Conservation (phyloP, 2,329 filamentous ascomycete species). For the Myrmaecium sp. region DNA sequence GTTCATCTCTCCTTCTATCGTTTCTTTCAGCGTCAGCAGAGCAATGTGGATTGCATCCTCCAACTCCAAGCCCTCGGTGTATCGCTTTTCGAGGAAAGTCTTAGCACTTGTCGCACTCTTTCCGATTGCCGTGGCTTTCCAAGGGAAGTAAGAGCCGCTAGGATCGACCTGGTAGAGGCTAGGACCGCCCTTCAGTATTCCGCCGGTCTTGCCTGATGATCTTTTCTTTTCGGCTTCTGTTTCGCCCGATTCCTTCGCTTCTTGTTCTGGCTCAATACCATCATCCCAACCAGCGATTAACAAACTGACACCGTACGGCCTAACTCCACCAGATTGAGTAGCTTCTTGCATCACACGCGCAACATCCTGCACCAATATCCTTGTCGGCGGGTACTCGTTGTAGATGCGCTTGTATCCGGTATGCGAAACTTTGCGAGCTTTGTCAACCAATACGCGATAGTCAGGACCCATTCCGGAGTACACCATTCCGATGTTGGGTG, state of each 20-base stretch:
- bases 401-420: slow-evolving; percentile 99
- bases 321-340: slow-evolving; percentile 91
- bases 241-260: slow-evolving; percentile 38
- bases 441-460: slow-evolving; percentile 93
- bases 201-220: slow-evolving; percentile 74
- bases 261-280: slow-evolving; percentile 72
- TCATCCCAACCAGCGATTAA: slow-evolving; percentile 97
- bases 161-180: slow-evolving; percentile 98
- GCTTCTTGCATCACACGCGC: slow-evolving; percentile 97
- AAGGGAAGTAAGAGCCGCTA: slow-evolving; percentile 97
- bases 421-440: slow-evolving; percentile 94
- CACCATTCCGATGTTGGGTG: slow-evolving; percentile 98
- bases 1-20: slow-evolving; percentile 98
- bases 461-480: slow-evolving; percentile 99
- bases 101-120: slow-evolving; percentile 98
- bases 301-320: slow-evolving; percentile 90
- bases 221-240: slow-evolving; percentile 50
- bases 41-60: slow-evolving; percentile 99
- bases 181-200: slow-evolving; percentile 86
- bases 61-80: slow-evolving; percentile 89
- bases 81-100: slow-evolving; percentile 98
- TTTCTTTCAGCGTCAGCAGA: slow-evolving; percentile 92
- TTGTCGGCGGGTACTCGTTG: slow-evolving; percentile 98
- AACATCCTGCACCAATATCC: slow-evolving; percentile 97
- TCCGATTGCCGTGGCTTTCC: slow-evolving; percentile 98